phyloP scores from a whole-genome alignment of 208 protist species.

The Cochliopodium minus region DNA sequence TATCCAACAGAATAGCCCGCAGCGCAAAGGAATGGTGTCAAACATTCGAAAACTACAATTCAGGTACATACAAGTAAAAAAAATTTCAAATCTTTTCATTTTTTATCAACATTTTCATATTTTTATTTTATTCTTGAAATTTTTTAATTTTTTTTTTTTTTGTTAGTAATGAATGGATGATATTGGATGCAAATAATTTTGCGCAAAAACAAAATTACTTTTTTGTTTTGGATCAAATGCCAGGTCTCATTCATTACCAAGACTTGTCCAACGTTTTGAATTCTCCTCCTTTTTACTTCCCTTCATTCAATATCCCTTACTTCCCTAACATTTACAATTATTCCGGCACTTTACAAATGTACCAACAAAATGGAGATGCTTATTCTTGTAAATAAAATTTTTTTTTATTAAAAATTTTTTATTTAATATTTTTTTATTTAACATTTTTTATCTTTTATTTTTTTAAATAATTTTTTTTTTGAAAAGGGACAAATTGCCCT shows the following conservation, averaged over 20 bases:
- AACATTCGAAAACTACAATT: background rate
- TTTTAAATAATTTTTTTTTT: too few species aligned
- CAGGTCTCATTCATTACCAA: constrained; percentile 9
- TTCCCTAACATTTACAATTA: constrained; percentile 19
- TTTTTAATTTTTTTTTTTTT: background rate
- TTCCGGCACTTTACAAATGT: constrained; percentile 13
- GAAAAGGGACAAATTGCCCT: too few species aligned
- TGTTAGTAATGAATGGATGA: constrained; percentile 32
- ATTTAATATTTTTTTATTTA: too few species aligned
- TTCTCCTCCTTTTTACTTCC: constrained; percentile 17
- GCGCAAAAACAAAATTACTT: constrained; percentile 10
- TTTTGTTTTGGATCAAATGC: constrained; percentile 31
- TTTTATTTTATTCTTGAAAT: background rate
- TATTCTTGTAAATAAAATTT: background rate
- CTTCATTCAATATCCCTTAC: constrained; percentile 32
- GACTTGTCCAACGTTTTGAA: constrained; percentile 24
- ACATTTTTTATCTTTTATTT: too few species aligned
- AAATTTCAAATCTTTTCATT: too few species aligned
- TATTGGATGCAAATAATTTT: constrained; percentile 27
- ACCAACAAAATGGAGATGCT: background rate
- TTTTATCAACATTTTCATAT: too few species aligned
- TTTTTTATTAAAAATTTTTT: background rate
- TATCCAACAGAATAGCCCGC: background rate
- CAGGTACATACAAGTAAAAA: background rate
- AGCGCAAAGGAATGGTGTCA: background rate